Evolutionary conservation across 768 basidiomycete genomes (phyloP).

Genomic region (Naganishia kalamii): DNA sequence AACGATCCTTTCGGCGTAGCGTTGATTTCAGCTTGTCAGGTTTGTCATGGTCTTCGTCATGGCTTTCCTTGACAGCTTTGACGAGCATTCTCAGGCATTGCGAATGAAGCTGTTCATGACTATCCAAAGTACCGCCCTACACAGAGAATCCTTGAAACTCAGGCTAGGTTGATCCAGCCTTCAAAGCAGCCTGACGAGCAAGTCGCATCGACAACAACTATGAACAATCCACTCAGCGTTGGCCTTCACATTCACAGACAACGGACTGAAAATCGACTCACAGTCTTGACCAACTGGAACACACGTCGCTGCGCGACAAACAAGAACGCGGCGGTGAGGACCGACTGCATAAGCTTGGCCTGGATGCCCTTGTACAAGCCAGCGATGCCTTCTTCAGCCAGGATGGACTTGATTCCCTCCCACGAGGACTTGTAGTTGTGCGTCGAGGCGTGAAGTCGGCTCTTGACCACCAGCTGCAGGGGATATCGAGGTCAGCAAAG

Average conservation of each 20-base stretch:
- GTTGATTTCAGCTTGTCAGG: no score
- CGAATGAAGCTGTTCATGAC: no score
- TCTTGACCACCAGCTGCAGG: constrained; percentile 46
- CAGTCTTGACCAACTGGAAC: constrained; percentile 47
- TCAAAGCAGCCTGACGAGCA: not conserved
- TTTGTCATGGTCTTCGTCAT: no score
- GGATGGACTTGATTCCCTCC: constrained; percentile 69
- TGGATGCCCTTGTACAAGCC: constrained; percentile 77
- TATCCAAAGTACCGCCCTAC: no score
- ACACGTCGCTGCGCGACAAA: constrained; percentile 78
- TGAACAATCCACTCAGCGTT: not conserved
- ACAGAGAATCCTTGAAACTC: no score
- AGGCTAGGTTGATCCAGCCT: not conserved
- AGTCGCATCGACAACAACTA: constrained; percentile 2
- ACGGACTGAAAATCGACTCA: constrained; percentile 2
- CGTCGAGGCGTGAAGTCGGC: constrained; percentile 54
- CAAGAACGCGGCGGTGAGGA: constrained; percentile 86
- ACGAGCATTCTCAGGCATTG: no score
- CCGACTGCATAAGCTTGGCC: constrained; percentile 84
- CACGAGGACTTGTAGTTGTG: constrained; percentile 68
- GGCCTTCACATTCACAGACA: not conserved
- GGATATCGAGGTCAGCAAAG: not conserved
- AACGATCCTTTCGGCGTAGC: no score
- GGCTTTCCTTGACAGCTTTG: no score
- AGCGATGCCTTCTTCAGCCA: constrained; percentile 60